Evolutionary conservation across 306 rosid species (phyloP), one percentile per base, ranked within the genome.

Genomic region (Rubus idaeus): DNA sequence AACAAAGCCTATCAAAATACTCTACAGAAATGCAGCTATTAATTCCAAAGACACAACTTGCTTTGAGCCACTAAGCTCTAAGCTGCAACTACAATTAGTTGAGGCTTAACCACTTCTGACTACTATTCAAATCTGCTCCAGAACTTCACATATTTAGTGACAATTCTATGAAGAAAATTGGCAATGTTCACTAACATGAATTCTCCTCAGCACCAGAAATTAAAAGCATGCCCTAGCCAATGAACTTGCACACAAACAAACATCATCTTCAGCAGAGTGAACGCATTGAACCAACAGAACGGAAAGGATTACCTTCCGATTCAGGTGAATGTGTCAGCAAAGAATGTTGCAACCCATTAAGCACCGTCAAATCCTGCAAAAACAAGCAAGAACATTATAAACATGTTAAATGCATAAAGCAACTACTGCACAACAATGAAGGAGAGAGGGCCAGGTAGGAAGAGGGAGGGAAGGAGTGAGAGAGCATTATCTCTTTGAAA

Each of bases 361-460:
- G 65, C 80, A 81, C 75, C 50, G 60, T 58, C 73, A 70, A 18
- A 71, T 84, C 71, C 98, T 94, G 93, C 90, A 84, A 30, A 44
- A 8, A 74, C 64, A 65, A 68, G 81, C 70, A 44, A 35, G 44
- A 17, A 65, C 13, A 21, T 58, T 44, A 56, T 7, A 5, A 74
- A 9, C 2, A 39, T 39, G 70, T 41, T 10, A 65, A 41, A 11
- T 21, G 6, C 35, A 17, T 46, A 17, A 30, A 56, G 14, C 44
- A 44, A 10, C 13, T 18, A 63, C 46, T 23, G 39, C 2, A 37
- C 68, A 16, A 63, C 21, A 63, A 3, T 50, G 14, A 50, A 13
- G 17, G 20, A 7, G 49, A 42, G 49, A 41, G 55, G 30, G 55
- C 49, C 49, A 45, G 49, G 12, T 45, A 14, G 16, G 13, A 53